Evolutionary conservation across 192 early-diverging fungal genomes (phyloP), one percentile per base, ranked within the genome.

Genomic region (Entomortierella lignicola): DNA sequence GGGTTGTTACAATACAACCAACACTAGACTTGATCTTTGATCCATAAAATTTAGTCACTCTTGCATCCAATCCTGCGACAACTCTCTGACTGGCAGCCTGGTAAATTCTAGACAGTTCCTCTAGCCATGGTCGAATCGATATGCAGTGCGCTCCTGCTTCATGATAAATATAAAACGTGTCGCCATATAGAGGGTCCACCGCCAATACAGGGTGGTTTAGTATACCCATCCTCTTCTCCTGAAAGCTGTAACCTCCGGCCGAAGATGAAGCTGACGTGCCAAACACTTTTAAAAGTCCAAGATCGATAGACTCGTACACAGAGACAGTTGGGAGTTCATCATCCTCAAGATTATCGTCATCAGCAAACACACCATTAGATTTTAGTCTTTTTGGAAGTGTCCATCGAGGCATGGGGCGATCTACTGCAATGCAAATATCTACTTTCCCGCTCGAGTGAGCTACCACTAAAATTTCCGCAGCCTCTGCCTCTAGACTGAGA

Each of bases 131-230:
- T 18, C 84, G 77, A 32, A 91, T 81, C 25, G 85, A 85, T 8
- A 94, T 74, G 15, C 85, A 84, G 70, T 94, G 91, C 2, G 88
- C 90, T 48, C 93, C 94, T 48, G 82, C 82, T 25, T 85, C 70
- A 60, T 96, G 93, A 41, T 92, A 89, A 8, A 87, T 81, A 60
- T 91, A 96, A 54, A 92, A 90, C 20, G 85, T 85, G 27, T 89
- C 83, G 30, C 84, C 70, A 48, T 90, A 90, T 51, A 87, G 72
- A 10, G 88, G 71, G 62, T 96, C 93, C 0, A 70, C 63, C 4
- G 88, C 65, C 37, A 96, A 67, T 30, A 72, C 71, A 34, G 90
- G 85, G n/a, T 80, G 74, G 53, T 77, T 74, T 0, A 66, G 83
- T 34, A 89, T 77, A 4, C 89, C 84, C 60, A 88, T 52, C 32